Percentiles rank a stretch among this genome's conserved stretches.
phyloP scores from a whole-genome alignment of 768 basidiomycete species.

The Krasilnikovozyma curviuscula region DNA sequence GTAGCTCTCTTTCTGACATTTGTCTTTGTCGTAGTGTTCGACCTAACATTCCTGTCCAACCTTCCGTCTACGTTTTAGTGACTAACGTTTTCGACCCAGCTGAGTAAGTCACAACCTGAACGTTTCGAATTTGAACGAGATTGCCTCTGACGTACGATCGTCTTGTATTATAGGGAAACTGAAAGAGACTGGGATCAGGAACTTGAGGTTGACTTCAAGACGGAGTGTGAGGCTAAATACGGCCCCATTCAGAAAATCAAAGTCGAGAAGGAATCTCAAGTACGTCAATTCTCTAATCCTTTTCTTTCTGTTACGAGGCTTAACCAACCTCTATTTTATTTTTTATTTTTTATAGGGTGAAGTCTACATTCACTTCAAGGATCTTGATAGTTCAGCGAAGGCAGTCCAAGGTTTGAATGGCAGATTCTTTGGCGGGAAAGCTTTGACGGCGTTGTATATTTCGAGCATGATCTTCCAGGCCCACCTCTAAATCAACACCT shows the following conservation, averaged over 20 bases:
- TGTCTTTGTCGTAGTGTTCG: conserved; percentile 34
- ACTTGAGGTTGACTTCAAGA: conserved; percentile 86
- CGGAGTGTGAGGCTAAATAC: conserved; percentile 80
- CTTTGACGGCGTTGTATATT: too few relatives aligned
- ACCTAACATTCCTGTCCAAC: conserved; percentile 51
- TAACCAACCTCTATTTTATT: neutral
- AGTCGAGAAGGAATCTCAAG: conserved; percentile 83
- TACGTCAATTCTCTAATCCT: conserved; percentile 28
- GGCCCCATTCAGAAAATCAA: conserved; percentile 73
- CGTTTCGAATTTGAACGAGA: neutral
- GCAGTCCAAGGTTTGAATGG: conserved; percentile 82
- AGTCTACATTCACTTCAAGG: conserved; percentile 82
- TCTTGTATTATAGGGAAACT: conserved; percentile 47
- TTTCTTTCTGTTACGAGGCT: neutral
- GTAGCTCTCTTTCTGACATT: neutral
- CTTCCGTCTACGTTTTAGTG: conserved; percentile 70
- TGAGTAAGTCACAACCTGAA: conserved; percentile 41
- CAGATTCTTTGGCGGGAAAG: conserved; percentile 92
- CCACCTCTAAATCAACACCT: too few relatives aligned
- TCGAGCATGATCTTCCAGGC: too few relatives aligned
- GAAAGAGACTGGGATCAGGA: conserved; percentile 94
- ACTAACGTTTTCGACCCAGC: conserved; percentile 97
- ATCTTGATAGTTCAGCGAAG: conserved; percentile 56
- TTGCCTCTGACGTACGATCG: neutral
- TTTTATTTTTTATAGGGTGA: conserved; percentile 46